Percentiles rank a stretch among this genome's conserved stretches.
Evolutionary conservation across 176 grass and related monocot genomes (phyloP).

Genomic region (Alopecurus myosuroides): DNA sequence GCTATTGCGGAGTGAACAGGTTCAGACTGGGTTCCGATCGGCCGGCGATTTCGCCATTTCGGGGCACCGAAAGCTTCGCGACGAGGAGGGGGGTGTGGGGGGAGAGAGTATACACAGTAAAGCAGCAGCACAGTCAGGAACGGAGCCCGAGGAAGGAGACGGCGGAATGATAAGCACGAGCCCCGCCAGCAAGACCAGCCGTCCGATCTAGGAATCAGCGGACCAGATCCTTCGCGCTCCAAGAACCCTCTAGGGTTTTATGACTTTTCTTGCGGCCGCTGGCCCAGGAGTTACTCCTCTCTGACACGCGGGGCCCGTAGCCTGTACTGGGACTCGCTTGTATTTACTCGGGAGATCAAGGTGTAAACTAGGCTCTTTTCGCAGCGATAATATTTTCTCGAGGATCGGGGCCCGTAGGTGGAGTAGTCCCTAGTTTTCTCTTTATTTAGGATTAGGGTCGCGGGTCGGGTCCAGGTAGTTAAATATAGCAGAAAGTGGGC

Average conservation of each 20-base stretch:
- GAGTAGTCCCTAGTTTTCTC: background rate
- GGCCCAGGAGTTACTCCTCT: constrained; percentile 21
- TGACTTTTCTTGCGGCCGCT: constrained; percentile 39
- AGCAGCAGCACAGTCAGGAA: constrained; percentile 23
- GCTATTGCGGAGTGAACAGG: constrained; percentile 1
- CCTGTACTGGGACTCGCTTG: background rate
- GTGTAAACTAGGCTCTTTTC: background rate
- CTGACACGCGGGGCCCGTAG: constrained; percentile 1
- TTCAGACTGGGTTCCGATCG: constrained; percentile 42
- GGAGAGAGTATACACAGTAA: constrained; percentile 20
- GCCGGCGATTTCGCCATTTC: constrained; percentile 67
- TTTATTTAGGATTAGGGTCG: background rate
- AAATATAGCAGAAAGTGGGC: background rate
- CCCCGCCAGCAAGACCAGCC: background rate
- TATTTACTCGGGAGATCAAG: background rate
- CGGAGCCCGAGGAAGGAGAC: constrained; percentile 41
- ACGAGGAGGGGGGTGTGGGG: constrained; percentile 4
- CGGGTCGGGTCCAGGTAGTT: background rate
- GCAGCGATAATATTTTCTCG: background rate
- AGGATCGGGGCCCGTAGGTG: background rate
- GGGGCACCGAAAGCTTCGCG: constrained; percentile 19
- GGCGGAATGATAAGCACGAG: constrained; percentile 66
- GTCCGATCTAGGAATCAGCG: constrained; percentile 33
- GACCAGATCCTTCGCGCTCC: constrained; percentile 22
- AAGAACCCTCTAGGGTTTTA: constrained; percentile 83